These are phyloP conservation scores for Rhizopogon vesiculosus DNA, from an alignment of 768 basidiomycete species.

Conservation along the genomic window DNA sequence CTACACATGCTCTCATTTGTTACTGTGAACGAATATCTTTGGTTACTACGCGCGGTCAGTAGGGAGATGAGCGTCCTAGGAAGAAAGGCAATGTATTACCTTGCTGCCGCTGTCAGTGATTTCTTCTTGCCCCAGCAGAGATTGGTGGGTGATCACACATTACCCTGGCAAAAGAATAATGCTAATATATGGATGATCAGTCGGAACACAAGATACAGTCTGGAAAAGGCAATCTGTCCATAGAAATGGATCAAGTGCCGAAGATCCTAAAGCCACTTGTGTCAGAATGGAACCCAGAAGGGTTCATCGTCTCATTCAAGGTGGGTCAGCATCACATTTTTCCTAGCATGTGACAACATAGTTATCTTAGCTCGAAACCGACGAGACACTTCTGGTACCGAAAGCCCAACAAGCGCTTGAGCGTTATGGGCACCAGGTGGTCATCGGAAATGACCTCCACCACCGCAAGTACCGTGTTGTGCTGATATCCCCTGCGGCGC, in stretches of 20 bases:
- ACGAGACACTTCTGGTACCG: slow-evolving; percentile 74
- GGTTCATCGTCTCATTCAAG: slow-evolving; percentile 97
- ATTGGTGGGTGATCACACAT: slow-evolving; percentile 55
- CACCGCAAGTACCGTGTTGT: slow-evolving; percentile 89
- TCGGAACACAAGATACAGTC: slow-evolving; percentile 99
- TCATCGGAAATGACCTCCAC: slow-evolving; percentile 95
- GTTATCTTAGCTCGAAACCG: slow-evolving; percentile 81
- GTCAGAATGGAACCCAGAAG: slow-evolving; percentile 87
- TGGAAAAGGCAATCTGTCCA: slow-evolving; percentile 85
- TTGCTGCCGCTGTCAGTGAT: slow-evolving; percentile 97
- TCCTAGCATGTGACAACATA: background rate
- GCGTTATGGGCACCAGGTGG: slow-evolving; percentile 95
- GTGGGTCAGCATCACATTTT: slow-evolving; percentile 33
- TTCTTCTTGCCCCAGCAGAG: slow-evolving; percentile 92
- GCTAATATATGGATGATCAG: slow-evolving; percentile 35
- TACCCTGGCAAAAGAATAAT: background rate
- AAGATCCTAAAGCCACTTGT: slow-evolving; percentile 93
- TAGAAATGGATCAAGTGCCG: slow-evolving; percentile 99
- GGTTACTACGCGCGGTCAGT: slow-evolving; percentile 79
- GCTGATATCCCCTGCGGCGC: slow-evolving; percentile 60
- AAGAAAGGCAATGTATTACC: slow-evolving; percentile 83
- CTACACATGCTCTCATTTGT: slow-evolving; percentile 87
- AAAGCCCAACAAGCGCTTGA: slow-evolving; percentile 86
- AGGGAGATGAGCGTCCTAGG: slow-evolving; percentile 70
- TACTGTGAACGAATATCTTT: slow-evolving; percentile 95